Evolutionary conservation across 164 flowering plant species (phyloP), one percentile per base, ranked within the genome.

Genomic region (Liquidambar formosana): DNA sequence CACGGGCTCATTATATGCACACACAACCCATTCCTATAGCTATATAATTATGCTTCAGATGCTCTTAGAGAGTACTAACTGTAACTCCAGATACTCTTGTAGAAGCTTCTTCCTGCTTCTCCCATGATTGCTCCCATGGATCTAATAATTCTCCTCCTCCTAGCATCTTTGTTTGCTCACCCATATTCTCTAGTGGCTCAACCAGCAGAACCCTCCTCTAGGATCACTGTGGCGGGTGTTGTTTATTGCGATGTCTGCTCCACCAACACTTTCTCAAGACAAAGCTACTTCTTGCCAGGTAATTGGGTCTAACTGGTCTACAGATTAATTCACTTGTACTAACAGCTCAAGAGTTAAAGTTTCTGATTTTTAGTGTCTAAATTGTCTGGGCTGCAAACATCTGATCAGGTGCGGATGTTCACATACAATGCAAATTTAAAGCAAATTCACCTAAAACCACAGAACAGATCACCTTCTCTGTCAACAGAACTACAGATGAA

Each of bases 351-450:
- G 6, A 33, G 41, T 2, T 2, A 33, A 33, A 33, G 41, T 33
- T n/a, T n/a, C 4, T 33, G 41, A 33, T 33, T 33, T 33, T 33
- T 52, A 52, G 48, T 13, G 57, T 62, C 27, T 53, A 18, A 51
- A 61, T 61, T 61, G 68, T 18, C 28, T 26, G 26, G 54, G 63
- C 64, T 67, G 25, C 15, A 25, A 41, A 57, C 67, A 27, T 38
- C 21, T 66, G 26, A 41, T 27, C 73, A 90, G 96, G 92, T 62
- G 92, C 64, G 22, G 88, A 84, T 19, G 93, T 92, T 26, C 79
- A 79, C 21, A 53, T 89, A n/a, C 73, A 81, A 57, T 92, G 97
- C 86, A 86, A 76, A 67, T 83, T 89, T 76, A 85, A 78, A 64
- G 89, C 85, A 53, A 79, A 52, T 27, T 68, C 89, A 9, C 75